Evolutionary conservation across 1,284 basidiomycete genomes (phyloP).

Genomic region (Cryptococcus sp.): DNA sequence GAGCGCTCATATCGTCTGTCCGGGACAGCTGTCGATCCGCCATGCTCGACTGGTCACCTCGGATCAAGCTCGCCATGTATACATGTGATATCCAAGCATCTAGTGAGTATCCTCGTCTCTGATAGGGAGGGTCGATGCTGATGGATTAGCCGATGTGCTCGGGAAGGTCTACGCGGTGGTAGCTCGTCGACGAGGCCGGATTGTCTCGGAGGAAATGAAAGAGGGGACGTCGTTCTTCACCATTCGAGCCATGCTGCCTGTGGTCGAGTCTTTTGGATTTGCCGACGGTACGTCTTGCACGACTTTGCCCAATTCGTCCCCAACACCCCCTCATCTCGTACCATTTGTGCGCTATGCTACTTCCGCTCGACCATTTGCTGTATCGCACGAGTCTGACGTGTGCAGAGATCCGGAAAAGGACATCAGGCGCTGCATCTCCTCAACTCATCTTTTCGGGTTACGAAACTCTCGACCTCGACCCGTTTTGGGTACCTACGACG

Average conservation of each 20-base stretch:
- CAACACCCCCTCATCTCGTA: too few species aligned
- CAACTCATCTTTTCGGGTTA: constrained; percentile 94
- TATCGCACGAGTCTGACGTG: too few species aligned
- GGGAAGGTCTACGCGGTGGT: constrained; percentile 98
- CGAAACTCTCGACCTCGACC: constrained; percentile 85
- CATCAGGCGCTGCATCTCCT: constrained; percentile 92
- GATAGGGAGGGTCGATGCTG: neutral
- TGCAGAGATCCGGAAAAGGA: constrained; percentile 93
- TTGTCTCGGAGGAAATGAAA: constrained; percentile 97
- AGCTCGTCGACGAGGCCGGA: constrained; percentile 79
- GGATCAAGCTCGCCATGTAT: constrained; percentile 97
- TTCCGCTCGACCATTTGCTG: too few species aligned
- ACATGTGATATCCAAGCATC: constrained; percentile 98
- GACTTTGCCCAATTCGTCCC: too few species aligned
- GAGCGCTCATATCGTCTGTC: constrained; percentile 80
- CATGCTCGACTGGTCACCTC: constrained; percentile 93
- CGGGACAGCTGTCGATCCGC: constrained; percentile 84
- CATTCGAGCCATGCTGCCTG: constrained; percentile 83
- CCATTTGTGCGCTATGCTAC: too few species aligned
- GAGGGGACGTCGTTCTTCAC: constrained; percentile 96
- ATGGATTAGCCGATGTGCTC: constrained; percentile 77
- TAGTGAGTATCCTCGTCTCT: constrained; percentile 55
- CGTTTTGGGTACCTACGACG: constrained; percentile 98
- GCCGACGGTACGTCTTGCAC: constrained; percentile 84
- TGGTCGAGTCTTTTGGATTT: constrained; percentile 96